Evolutionary conservation across 179 eudicot species (phyloP), one percentile per base, ranked within the genome.

Genomic region (Heliamphora pulchella): DNA sequence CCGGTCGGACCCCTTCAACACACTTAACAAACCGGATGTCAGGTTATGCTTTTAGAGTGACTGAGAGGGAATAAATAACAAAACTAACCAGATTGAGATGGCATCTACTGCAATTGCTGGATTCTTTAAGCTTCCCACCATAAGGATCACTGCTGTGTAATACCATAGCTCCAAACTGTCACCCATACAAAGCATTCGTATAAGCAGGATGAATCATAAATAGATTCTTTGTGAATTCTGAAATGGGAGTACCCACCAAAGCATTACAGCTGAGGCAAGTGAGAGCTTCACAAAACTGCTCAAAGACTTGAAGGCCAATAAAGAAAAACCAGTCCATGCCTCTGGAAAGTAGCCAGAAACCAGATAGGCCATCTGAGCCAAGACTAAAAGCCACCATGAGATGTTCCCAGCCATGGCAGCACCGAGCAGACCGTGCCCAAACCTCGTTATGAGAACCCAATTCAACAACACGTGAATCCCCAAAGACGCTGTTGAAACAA

Each of bases 101-200:
- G 91, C 87, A 77, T 86, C 91, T 0, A 90, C 80, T 1, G 90
- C 87, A 57, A 90, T 76, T 77, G 83, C 68, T 75, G 90, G 85
- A 72, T 88, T 85, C 18, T 79, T 78, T 41, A 89, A 75, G 79
- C 88, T 81, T 7, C 91, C 91, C 61, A 88, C 92, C 76, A 89
- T 76, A 54, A 89, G 85, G 5, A 88, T 82, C 77, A 88, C 74
- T 15, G 84, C 76, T 2, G 86, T 84, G 39, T 68, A 80, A 62
- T 88, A 89, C 91, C 89, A 90, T 50, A 88, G 53, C 82, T 90
- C 89, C 85, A 90, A 88, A 82, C 92, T 88, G 87, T 84, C 72
- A 81, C 59, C 8, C 57, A 80, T 53, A 50, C 58, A 71, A 54
- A 55, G 48, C n/a, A 41, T 69, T 68, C 20, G 4, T 31, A 31